Evolutionary conservation across 2,329 filamentous ascomycete genomes (phyloP).

Genomic region (Colletotrichum magnum): DNA sequence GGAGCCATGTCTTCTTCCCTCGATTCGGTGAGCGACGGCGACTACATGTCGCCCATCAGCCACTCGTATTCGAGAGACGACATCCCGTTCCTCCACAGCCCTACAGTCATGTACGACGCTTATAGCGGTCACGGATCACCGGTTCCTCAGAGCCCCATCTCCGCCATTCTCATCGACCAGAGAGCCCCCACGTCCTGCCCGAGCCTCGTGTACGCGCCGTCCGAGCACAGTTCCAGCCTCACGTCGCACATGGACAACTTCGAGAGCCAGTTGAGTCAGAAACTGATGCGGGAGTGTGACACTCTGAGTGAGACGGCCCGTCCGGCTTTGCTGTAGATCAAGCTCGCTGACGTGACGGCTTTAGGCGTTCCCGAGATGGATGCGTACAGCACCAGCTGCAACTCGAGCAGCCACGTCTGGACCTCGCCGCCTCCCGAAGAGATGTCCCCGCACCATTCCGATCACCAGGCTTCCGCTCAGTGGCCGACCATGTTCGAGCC

Average conservation of each 20-base stretch:
- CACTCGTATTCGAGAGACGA: constrained; percentile 70
- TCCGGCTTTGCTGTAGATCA: constrained; percentile 39
- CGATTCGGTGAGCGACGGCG: constrained; percentile 73
- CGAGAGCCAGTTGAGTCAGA: constrained; percentile 68
- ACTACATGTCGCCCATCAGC: constrained; percentile 73
- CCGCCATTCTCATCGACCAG: constrained; percentile 69
- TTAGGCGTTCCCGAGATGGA: constrained; percentile 68
- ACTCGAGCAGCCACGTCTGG: constrained; percentile 64
- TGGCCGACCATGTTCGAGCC: constrained; percentile 64
- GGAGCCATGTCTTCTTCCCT: constrained; percentile 68
- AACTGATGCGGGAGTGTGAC: constrained; percentile 69
- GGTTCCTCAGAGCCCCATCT: constrained; percentile 68
- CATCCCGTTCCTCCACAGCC: constrained; percentile 64
- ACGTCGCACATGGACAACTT: constrained; percentile 72
- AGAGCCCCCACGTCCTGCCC: constrained; percentile 71
- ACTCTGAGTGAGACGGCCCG: constrained; percentile 63
- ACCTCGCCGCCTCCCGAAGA: constrained; percentile 61
- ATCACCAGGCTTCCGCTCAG: constrained; percentile 59
- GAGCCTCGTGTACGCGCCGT: constrained; percentile 72
- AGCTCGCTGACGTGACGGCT: constrained; percentile 45
- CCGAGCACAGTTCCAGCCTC: constrained; percentile 72
- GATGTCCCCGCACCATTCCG: constrained; percentile 58
- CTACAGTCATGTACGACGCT: constrained; percentile 69
- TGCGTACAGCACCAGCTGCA: constrained; percentile 64
- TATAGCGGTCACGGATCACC: constrained; percentile 68